A percentile compares a stretch with the other conserved stretches of the same genome.
These are phyloP conservation scores for Eimeria brunetti DNA, from an alignment of 169 alveolate species.

Conservation along the genomic window DNA sequence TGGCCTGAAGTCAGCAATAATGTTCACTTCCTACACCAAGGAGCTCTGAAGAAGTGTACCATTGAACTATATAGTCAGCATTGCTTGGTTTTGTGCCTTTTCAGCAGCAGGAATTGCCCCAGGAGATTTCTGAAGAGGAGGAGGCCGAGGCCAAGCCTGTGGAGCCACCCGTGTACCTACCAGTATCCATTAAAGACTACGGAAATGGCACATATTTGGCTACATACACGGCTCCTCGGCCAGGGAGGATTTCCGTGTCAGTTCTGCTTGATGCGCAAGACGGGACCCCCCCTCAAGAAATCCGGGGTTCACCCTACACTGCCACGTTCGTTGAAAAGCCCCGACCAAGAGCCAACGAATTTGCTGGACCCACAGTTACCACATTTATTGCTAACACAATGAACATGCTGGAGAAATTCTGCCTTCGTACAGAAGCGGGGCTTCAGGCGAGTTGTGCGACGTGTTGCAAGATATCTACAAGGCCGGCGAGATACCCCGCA, in stretches of 20 bases:
- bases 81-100: background rate
- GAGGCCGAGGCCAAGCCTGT: conserved; percentile 5
- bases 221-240: conserved; percentile 84
- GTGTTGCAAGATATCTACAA: conserved; percentile 35
- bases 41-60: background rate
- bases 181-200: conserved; percentile 73
- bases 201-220: conserved; percentile 85
- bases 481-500: background rate
- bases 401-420: conserved; percentile 87
- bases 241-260: conserved; percentile 88
- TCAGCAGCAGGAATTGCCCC: conserved; percentile 2
- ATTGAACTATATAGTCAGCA: background rate
- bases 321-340: conserved; percentile 88
- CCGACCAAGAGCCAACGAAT: conserved; percentile 89
- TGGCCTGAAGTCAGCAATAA: background rate
- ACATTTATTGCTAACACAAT: conserved; percentile 87
- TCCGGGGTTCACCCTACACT: conserved; percentile 95
- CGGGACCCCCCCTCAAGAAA: conserved; percentile 83
- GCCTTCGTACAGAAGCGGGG: conserved; percentile 87
- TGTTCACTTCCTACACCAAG: background rate
- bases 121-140: background rate
- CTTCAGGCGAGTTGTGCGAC: conserved; percentile 87
- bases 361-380: conserved; percentile 92
- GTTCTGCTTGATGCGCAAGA: conserved; percentile 94
- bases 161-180: conserved; percentile 34